Percentiles rank a stretch among this genome's conserved stretches.
These are phyloP conservation scores for Raphidocelis subcapitata DNA, from an alignment of 139 green algal species.

Conservation along the genomic window DNA sequence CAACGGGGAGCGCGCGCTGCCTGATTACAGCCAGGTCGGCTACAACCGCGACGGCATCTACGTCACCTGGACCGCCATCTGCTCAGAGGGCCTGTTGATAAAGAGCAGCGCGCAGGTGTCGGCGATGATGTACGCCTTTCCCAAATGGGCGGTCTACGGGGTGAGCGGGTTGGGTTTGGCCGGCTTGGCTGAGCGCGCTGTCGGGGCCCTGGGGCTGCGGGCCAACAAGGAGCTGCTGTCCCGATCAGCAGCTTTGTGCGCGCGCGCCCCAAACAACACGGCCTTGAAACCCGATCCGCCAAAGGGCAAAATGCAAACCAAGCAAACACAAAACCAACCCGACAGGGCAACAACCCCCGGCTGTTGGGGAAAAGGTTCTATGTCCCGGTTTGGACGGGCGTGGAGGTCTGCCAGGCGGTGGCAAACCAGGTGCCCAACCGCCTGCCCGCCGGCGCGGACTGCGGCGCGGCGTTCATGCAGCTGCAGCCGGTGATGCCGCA, in stretches of 20 bases:
- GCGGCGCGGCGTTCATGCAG: slow-evolving; percentile 17
- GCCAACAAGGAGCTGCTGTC: too few species aligned
- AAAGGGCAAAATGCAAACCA: too few species aligned
- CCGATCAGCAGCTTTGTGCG: too few species aligned
- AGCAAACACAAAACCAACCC: too few species aligned
- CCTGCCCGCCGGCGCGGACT: background rate
- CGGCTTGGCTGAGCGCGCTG: too few species aligned
- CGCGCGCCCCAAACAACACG: too few species aligned
- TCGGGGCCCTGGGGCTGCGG: too few species aligned
- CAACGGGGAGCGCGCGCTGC: too few species aligned
- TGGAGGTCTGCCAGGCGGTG: slow-evolving; percentile 4
- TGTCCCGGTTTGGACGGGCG: slow-evolving; percentile 16
- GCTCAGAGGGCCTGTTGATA: background rate
- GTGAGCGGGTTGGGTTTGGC: too few species aligned
- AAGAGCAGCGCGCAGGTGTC: slow-evolving; percentile 4
- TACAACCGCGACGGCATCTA: slow-evolving; percentile 29
- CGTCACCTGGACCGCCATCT: slow-evolving; percentile 19
- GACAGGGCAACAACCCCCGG: too few species aligned
- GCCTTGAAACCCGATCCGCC: too few species aligned
- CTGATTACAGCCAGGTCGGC: background rate
- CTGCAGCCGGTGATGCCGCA: slow-evolving; percentile 27
- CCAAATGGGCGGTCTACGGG: slow-evolving; percentile 31
- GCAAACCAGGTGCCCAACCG: background rate
- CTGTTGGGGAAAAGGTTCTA: slow-evolving; percentile 10
- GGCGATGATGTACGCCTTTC: slow-evolving; percentile 16